phyloP scores from a whole-genome alignment of 805 yeast genomes.

The Danielozyma ontarioensis region DNA sequence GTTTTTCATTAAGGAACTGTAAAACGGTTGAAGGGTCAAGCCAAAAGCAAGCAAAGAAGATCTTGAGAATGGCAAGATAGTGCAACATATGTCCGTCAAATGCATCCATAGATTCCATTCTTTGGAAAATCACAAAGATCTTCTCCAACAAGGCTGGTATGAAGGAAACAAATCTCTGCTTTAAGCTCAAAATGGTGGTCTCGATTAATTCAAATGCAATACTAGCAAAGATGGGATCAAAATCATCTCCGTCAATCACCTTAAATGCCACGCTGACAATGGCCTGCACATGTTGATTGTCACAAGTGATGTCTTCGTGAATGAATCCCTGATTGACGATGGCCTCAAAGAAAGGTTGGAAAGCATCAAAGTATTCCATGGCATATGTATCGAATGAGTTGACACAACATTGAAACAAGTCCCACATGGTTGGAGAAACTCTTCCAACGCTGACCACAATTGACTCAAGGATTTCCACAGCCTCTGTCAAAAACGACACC shows the following conservation, averaged over 20 bases:
- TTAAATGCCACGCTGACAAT: conserved; percentile 33
- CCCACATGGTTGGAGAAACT: conserved; percentile 52
- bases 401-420: conserved; percentile 41
- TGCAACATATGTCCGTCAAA: conserved; percentile 43
- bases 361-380: conserved; percentile 51
- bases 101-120: conserved; percentile 31
- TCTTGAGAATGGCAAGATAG: conserved; percentile 37
- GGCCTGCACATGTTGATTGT: conserved; percentile 33
- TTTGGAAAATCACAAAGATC: conserved; percentile 29
- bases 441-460: conserved; percentile 47
- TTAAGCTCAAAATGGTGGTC: conserved; percentile 26
- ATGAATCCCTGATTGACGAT: conserved; percentile 48
- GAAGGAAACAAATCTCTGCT: conserved; percentile 25
- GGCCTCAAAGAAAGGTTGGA: conserved; percentile 53
- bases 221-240: conserved; percentile 39
- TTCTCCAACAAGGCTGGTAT: conserved; percentile 27
- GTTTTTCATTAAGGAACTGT: conserved; percentile 32
- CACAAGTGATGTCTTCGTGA: conserved; percentile 29
- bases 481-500: conserved; percentile 32
- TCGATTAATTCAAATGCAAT: conserved; percentile 35
- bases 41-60: conserved; percentile 36
- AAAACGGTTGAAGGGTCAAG: conserved; percentile 34
- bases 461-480: conserved; percentile 47
- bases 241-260: conserved; percentile 24
- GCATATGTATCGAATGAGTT: conserved; percentile 58